A percentile compares a stretch with the other conserved stretches of the same genome.
These are phyloP conservation scores for Kwoniella bestiolae DNA, from an alignment of 768 basidiomycete species.

Conservation along the genomic window DNA sequence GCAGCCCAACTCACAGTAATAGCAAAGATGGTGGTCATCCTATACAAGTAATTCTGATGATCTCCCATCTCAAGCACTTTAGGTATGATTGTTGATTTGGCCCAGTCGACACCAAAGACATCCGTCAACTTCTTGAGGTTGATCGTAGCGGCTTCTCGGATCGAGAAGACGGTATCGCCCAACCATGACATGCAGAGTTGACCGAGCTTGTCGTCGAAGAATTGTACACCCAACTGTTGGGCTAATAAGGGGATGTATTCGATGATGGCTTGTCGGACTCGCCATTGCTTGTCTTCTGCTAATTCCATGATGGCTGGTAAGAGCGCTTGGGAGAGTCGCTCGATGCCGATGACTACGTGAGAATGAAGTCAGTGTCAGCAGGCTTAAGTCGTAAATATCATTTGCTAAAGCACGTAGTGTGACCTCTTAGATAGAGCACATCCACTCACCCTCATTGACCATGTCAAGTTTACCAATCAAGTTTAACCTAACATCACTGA, in stretches of 20 bases:
- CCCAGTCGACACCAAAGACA: constrained; percentile 99
- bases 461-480: constrained; percentile 98
- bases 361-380: constrained; percentile 23
- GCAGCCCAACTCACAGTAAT: constrained; percentile 79
- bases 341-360: constrained; percentile 89
- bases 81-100: constrained; percentile 87
- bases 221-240: constrained; percentile 92
- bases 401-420: too few relatives aligned
- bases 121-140: constrained; percentile 97
- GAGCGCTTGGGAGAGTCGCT: constrained; percentile 88
- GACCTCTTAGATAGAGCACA: too few relatives aligned
- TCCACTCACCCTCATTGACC: constrained; percentile 82
- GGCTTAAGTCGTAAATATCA: too few relatives aligned
- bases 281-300: constrained; percentile 99
- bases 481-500: constrained; percentile 95
- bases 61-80: constrained; percentile 96
- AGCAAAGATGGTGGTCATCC: constrained; percentile 99
- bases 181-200: constrained; percentile 99
- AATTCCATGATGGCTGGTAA: constrained; percentile 96
- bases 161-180: constrained; percentile 96
- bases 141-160: constrained; percentile 95
- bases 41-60: constrained; percentile 93
- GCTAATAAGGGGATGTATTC: constrained; percentile 98
- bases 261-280: constrained; percentile 98
- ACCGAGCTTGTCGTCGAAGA: constrained; percentile 96